These are phyloP conservation scores for Phaeosphaeriaceae sp. DNA, from an alignment of 2,329 filamentous ascomycete genomes.

Conservation along the genomic window DNA sequence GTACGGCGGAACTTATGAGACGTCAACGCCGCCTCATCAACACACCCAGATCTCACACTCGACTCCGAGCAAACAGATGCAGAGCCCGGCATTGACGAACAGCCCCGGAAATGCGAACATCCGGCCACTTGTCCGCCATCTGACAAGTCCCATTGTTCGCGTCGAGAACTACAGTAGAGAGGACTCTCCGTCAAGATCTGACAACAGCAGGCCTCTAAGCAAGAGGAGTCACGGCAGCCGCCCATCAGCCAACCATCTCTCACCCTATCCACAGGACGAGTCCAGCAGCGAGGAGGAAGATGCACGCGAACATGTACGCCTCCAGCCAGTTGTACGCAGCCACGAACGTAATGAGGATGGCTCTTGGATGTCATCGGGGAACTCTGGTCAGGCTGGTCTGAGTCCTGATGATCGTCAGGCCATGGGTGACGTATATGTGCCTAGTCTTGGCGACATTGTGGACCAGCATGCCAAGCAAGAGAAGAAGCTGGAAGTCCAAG, in stretches of 20 bases:
- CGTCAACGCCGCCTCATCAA: slow-evolving; percentile 37
- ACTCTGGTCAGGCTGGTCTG: slow-evolving; percentile 54
- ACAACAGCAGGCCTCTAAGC: slow-evolving; percentile 42
- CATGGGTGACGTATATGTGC: slow-evolving; percentile 51
- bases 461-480: slow-evolving; percentile 55
- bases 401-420: slow-evolving; percentile 54
- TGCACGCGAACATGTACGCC: slow-evolving; percentile 22
- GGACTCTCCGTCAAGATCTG: slow-evolving; percentile 43
- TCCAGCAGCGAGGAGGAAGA: slow-evolving; percentile 43
- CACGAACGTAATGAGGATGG: slow-evolving; percentile 53
- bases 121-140: slow-evolving; percentile 36
- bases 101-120: slow-evolving; percentile 39
- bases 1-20: slow-evolving; percentile 24
- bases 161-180: slow-evolving; percentile 47
- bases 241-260: slow-evolving; percentile 47
- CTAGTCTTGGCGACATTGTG: slow-evolving; percentile 60
- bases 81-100: slow-evolving; percentile 49
- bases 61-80: slow-evolving; percentile 43
- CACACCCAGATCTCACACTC: slow-evolving; percentile 27
- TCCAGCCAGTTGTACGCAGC: slow-evolving; percentile 39
- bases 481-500: slow-evolving; percentile 61
- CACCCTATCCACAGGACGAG: slow-evolving; percentile 45
- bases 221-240: slow-evolving; percentile 45
- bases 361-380: slow-evolving; percentile 51
- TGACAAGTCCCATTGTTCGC: slow-evolving; percentile 49